Percentiles rank a stretch among this genome's conserved stretches.
These are phyloP conservation scores for Thelonectria blattea DNA, from an alignment of 2,329 filamentous ascomycete species.

Conservation along the genomic window DNA sequence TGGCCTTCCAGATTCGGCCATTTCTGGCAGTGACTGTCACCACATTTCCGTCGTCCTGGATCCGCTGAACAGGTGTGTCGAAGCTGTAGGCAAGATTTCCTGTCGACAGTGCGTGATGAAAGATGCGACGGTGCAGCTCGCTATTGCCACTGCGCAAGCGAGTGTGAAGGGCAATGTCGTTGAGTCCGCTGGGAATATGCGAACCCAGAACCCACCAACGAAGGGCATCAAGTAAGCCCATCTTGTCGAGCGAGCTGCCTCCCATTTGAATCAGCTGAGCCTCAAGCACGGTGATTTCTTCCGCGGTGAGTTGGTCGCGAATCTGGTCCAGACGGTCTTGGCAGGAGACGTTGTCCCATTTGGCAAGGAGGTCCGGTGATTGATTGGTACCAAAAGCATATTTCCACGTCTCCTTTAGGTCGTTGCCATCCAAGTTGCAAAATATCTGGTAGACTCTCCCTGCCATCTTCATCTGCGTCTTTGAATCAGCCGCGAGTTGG, in stretches of 20 bases:
- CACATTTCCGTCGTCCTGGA: neutral
- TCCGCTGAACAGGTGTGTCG: neutral
- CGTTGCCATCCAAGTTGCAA: slow-evolving; percentile 31
- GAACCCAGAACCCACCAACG: slow-evolving; percentile 17
- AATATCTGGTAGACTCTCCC: slow-evolving; percentile 9
- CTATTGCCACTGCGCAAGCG: slow-evolving; percentile 14
- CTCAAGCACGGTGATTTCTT: slow-evolving; percentile 10
- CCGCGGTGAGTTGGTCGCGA: slow-evolving; percentile 33
- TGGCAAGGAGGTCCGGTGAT: slow-evolving; percentile 32
- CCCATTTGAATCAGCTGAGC: slow-evolving; percentile 12
- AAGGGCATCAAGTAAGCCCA: slow-evolving; percentile 8
- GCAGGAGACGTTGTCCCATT: slow-evolving; percentile 36
- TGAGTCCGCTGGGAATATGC: slow-evolving; percentile 6
- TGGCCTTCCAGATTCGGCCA: slow-evolving; percentile 12
- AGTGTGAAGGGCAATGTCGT: slow-evolving; percentile 17
- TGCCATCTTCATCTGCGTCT: neutral
- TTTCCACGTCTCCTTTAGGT: slow-evolving; percentile 11
- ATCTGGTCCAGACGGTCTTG: slow-evolving; percentile 39
- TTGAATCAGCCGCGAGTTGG: neutral
- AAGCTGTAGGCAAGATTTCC: slow-evolving; percentile 18
- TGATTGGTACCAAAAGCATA: slow-evolving; percentile 25
- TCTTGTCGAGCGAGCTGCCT: slow-evolving; percentile 1
- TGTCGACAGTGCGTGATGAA: slow-evolving; percentile 7
- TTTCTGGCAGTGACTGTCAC: slow-evolving; percentile 3
- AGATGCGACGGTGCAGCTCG: slow-evolving; percentile 15